Conservation (phyloP, 306 rosid species). For the Sicyos edulis region DNA sequence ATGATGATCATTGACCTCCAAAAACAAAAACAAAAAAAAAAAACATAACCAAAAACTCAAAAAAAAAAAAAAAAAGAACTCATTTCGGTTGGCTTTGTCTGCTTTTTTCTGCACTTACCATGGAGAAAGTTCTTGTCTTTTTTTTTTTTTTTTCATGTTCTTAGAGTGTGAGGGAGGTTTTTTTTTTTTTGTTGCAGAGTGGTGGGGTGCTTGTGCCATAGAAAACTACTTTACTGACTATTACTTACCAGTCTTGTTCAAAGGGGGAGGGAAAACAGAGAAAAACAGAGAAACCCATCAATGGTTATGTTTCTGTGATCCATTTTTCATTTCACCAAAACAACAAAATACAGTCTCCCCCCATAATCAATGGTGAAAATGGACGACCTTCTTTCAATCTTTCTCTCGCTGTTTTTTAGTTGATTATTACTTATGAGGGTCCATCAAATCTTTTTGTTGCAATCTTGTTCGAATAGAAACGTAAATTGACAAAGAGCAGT, state of each 20-base stretch:
- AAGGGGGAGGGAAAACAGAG: conserved; percentile 2
- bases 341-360: neutral
- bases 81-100: neutral
- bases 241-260: neutral
- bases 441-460: neutral
- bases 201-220: conserved; percentile 18
- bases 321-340: neutral
- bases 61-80: neutral
- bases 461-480: neutral
- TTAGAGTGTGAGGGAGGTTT: conserved; percentile 4
- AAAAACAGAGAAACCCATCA: neutral
- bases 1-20: neutral
- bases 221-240: neutral
- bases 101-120: neutral
- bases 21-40: no score
- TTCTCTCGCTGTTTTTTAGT: no score
- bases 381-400: no score
- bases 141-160: neutral
- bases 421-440: no score
- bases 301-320: no score
- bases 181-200: neutral
- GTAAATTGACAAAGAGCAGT: neutral
- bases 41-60: no score
- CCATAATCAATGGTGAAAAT: no score
- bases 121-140: neutral